Percentiles rank a stretch among this genome's conserved stretches.
phyloP scores from a whole-genome alignment of 2,329 filamentous ascomycete species.

The Amauroascus verrucosus region DNA sequence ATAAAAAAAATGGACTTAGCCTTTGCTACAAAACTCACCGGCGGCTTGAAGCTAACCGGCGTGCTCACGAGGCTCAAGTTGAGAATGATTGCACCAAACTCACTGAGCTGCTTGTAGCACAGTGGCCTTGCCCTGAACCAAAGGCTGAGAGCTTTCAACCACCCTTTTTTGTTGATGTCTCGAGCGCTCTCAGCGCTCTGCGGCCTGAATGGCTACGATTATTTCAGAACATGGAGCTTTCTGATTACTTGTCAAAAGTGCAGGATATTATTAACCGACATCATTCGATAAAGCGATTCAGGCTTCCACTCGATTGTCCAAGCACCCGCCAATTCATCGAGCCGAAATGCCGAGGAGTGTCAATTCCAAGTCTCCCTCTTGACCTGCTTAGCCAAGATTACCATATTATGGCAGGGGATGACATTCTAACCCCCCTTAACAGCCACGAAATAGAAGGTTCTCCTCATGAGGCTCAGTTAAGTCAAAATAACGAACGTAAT shows the following conservation, averaged over 20 bases:
- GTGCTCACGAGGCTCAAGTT: conserved; percentile 6
- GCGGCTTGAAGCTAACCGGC: conserved; percentile 6
- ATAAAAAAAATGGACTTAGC: conserved; percentile 2
- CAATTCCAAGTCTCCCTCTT: conserved; percentile 6
- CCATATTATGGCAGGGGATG: neutral
- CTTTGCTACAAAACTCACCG: conserved; percentile 4
- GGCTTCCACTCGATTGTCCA: neutral
- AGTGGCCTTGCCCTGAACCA: conserved; percentile 15
- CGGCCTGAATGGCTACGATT: conserved; percentile 41
- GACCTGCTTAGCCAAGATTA: neutral
- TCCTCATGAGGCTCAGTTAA: neutral
- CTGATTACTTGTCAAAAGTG: conserved; percentile 35
- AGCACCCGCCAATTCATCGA: neutral
- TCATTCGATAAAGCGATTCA: neutral
- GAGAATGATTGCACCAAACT: conserved; percentile 15
- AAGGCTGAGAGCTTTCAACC: neutral
- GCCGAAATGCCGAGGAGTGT: neutral
- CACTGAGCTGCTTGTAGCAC: conserved; percentile 13
- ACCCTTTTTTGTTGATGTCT: conserved; percentile 3
- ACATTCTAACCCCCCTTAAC: neutral
- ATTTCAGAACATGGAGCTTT: conserved; percentile 41
- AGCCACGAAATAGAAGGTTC: neutral
- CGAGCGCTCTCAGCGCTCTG: conserved; percentile 33
- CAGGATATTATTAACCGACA: conserved; percentile 34
- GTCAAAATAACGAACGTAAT: conserved; percentile 22